A percentile compares a stretch with the other conserved stretches of the same genome.
phyloP scores from a whole-genome alignment of 306 rosid species.

The Vicia sativa region DNA sequence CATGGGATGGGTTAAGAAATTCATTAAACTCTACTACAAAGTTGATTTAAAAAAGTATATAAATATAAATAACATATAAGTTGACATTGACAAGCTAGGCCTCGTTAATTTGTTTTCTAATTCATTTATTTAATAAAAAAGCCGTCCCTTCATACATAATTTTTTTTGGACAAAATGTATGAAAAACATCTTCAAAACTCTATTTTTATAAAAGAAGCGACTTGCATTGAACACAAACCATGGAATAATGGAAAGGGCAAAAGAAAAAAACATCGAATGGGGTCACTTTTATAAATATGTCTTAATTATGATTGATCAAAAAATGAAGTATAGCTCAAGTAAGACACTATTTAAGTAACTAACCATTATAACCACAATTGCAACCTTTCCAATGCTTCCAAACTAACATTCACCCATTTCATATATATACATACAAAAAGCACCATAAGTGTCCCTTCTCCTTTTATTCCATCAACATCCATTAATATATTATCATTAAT shows the following conservation, averaged over 20 bases:
- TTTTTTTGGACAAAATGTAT: background rate
- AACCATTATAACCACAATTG: background rate
- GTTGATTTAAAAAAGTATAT: background rate
- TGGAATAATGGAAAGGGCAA: slow-evolving; percentile 31
- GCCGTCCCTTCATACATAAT: slow-evolving; percentile 17
- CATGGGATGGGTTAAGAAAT: no score
- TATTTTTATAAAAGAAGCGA: slow-evolving; percentile 15
- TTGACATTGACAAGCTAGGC: background rate
- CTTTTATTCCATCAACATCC: slow-evolving; percentile 28
- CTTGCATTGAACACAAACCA: slow-evolving; percentile 9
- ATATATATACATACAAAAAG: background rate
- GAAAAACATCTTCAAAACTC: background rate
- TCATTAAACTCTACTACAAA: no score
- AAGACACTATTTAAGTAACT: slow-evolving; percentile 12
- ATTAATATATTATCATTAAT: no score
- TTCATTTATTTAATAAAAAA: background rate
- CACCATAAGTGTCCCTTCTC: slow-evolving; percentile 25
- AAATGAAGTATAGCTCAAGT: slow-evolving; percentile 33
- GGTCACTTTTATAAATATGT: slow-evolving; percentile 7
- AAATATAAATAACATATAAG: background rate
- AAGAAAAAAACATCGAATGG: slow-evolving; percentile 11
- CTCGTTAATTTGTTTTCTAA: background rate
- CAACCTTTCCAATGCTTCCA: slow-evolving; percentile 20
- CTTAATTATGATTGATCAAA: slow-evolving; percentile 15
- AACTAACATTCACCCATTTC: slow-evolving; percentile 36